Evolutionary conservation across 2,329 filamentous ascomycete genomes (phyloP).

Genomic region (Diplodia intermedia): DNA sequence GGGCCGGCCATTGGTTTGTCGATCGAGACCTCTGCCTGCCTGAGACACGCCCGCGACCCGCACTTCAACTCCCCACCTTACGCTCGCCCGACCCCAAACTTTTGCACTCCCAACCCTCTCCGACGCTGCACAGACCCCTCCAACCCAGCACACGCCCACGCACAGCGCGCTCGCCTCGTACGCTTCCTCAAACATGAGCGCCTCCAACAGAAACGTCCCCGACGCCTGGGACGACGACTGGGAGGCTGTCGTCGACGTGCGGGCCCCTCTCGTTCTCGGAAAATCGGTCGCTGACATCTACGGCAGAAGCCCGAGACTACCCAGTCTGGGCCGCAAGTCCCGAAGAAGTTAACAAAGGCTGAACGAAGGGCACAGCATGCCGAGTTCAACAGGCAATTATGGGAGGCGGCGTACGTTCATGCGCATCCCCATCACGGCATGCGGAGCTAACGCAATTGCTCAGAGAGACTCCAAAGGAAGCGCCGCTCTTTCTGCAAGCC

Average conservation of each 20-base stretch:
- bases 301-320: constrained; percentile 47
- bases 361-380: constrained; percentile 81
- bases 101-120: background rate
- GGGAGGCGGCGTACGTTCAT: constrained; percentile 79
- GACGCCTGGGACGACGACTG: constrained; percentile 90
- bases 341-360: constrained; percentile 69
- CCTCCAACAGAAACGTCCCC: constrained; percentile 14
- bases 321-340: constrained; percentile 47
- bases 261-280: constrained; percentile 31
- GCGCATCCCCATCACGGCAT: constrained; percentile 25
- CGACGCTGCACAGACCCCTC: background rate
- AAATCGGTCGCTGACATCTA: constrained; percentile 25
- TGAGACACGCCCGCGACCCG: constrained; percentile 27
- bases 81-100: background rate
- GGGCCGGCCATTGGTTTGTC: constrained; percentile 23
- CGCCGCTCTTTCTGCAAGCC: constrained; percentile 76
- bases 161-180: background rate
- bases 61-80: constrained; percentile 17
- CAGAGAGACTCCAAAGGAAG: constrained; percentile 73
- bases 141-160: background rate
- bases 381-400: constrained; percentile 83
- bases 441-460: constrained; percentile 35
- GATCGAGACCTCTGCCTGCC: constrained; percentile 12
- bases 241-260: constrained; percentile 78
- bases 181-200: constrained; percentile 9